A percentile compares a stretch with the other conserved stretches of the same genome.
Conservation (phyloP, 495 filamentous ascomycete genomes). For the Penicillium diatomitis region DNA sequence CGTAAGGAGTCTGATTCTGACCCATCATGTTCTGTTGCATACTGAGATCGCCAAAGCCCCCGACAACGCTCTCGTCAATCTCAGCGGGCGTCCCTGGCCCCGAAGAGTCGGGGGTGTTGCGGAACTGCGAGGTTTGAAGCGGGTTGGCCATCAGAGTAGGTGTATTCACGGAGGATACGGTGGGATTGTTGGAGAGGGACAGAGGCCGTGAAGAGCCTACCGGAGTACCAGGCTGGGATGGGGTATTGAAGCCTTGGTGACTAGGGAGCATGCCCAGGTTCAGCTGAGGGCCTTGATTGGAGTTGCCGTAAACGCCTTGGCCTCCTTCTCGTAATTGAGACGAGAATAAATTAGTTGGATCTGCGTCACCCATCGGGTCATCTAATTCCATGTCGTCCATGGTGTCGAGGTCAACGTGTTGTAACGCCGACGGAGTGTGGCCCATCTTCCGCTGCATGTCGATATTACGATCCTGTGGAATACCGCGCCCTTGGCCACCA, state of each 20-base stretch:
- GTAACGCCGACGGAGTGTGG: conserved; percentile 32
- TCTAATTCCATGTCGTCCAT: conserved; percentile 98
- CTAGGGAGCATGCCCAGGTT: conserved; percentile 62
- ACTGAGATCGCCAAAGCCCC: conserved; percentile 37
- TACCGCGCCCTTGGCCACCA: conserved; percentile 30
- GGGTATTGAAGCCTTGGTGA: conserved; percentile 67
- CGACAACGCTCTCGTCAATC: conserved; percentile 50
- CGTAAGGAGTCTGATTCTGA: conserved; percentile 43
- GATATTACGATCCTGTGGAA: conserved; percentile 32
- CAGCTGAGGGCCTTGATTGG: conserved; percentile 57
- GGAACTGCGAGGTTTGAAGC: conserved; percentile 52
- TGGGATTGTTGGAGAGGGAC: conserved; percentile 83
- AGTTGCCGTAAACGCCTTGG: conserved; percentile 62
- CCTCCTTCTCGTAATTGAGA: conserved; percentile 43
- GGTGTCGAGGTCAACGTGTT: conserved; percentile 64
- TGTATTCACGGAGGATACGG: conserved; percentile 95
- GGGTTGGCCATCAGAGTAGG: conserved; percentile 70
- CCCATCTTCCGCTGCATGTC: conserved; percentile 38
- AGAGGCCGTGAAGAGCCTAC: conserved; percentile 55
- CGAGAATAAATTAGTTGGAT: conserved; percentile 52
- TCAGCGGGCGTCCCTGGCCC: conserved; percentile 64
- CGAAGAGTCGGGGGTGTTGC: conserved; percentile 64
- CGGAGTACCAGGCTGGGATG: conserved; percentile 80
- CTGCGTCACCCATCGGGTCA: conserved; percentile 58
- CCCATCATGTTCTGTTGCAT: conserved; percentile 54